Evolutionary conservation across 148 eudicot species (phyloP).

Genomic region (Rhododendron henanense): DNA sequence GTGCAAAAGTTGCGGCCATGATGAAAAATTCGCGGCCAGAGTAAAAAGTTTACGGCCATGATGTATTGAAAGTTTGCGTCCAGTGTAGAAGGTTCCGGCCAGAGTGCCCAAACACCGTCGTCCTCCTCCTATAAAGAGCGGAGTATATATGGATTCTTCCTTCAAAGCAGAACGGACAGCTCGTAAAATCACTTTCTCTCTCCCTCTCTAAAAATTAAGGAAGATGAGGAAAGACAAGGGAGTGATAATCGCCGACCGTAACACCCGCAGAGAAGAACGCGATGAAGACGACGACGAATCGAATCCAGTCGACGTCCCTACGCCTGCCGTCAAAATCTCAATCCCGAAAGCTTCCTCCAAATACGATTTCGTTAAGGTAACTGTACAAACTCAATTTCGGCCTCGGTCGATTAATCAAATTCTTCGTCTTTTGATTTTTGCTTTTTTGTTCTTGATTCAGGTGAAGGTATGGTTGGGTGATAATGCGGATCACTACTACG

Average conservation of each 20-base stretch:
- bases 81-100: too few relatives aligned
- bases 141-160: too few relatives aligned
- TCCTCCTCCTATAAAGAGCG: too few relatives aligned
- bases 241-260: slow-evolving; percentile 24
- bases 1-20: too few relatives aligned
- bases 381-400: not conserved
- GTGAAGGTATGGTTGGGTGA: slow-evolving; percentile 98
- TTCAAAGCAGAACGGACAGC: too few relatives aligned
- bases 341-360: slow-evolving; percentile 87
- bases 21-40: too few relatives aligned
- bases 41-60: too few relatives aligned
- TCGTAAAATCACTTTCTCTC: too few relatives aligned
- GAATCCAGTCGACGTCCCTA: slow-evolving; percentile 15
- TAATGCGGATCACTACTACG: slow-evolving; percentile 97
- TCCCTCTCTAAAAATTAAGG: not conserved
- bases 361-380: slow-evolving; percentile 95
- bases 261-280: slow-evolving; percentile 2
- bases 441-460: slow-evolving; percentile 28
- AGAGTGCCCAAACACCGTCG: too few relatives aligned
- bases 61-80: too few relatives aligned
- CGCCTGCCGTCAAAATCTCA: slow-evolving; percentile 32
- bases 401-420: not conserved
- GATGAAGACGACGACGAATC: slow-evolving; percentile 28
- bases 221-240: slow-evolving; percentile 67
- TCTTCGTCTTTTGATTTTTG: not conserved